Percentiles rank a stretch among this genome's conserved stretches.
These are phyloP conservation scores for Mycena leptocephala DNA, from an alignment of 768 basidiomycete species.

Conservation along the genomic window DNA sequence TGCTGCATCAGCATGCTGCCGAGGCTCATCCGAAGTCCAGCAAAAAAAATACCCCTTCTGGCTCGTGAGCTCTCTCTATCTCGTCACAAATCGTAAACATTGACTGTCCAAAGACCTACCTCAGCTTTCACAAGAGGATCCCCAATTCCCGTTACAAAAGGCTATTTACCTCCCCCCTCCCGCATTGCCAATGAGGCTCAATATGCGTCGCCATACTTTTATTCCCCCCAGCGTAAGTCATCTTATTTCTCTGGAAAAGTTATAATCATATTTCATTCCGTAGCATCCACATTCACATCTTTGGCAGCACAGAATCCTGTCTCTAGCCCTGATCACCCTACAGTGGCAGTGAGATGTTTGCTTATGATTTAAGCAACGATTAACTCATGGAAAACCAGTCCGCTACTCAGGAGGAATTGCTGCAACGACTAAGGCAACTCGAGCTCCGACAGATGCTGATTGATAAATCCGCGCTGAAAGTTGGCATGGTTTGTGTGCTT, in stretches of 20 bases:
- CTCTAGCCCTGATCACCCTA: neutral
- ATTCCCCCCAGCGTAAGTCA: too few species aligned
- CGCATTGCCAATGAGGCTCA: too few species aligned
- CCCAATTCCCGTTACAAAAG: slow-evolving; percentile 1
- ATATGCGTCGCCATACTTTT: too few species aligned
- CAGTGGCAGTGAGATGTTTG: slow-evolving; percentile 17
- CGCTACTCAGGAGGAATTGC: neutral
- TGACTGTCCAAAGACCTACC: slow-evolving; percentile 11
- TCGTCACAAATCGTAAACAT: neutral
- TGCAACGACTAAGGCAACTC: neutral
- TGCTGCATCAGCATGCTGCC: neutral
- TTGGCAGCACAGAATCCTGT: slow-evolving; percentile 4
- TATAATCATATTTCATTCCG: neutral
- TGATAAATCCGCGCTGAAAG: too few species aligned
- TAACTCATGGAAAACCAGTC: slow-evolving; percentile 4
- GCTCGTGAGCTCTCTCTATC: too few species aligned
- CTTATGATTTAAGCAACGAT: slow-evolving; percentile 4
- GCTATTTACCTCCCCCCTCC: too few species aligned
- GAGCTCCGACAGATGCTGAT: slow-evolving; percentile 1
- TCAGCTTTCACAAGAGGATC: slow-evolving; percentile 1
- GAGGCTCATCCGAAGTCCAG: neutral
- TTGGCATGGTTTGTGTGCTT: too few species aligned
- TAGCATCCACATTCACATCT: too few species aligned
- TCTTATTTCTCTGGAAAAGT: neutral
- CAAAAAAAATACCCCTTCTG: slow-evolving; percentile 3